Base-by-base conservation (phyloP, 352 stramenopile genomes). In the Phytophthora sojae region DNA sequence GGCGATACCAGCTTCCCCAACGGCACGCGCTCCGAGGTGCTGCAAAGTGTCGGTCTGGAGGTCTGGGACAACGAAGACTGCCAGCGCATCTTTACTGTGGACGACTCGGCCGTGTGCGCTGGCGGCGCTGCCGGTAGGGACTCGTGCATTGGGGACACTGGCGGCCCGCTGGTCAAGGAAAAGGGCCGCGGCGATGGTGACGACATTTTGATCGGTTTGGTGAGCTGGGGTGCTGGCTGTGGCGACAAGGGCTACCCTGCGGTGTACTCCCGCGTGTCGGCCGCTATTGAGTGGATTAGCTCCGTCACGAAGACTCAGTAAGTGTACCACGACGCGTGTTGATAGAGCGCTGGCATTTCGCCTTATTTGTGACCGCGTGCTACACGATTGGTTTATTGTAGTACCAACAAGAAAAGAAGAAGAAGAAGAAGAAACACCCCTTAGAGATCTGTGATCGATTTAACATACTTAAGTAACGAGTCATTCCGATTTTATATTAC, bases 251-350 rank as follows among this genome's bases (percentile, higher is more conserved):
- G 75, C n/a, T 74, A 73, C 14, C 84, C 84, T 3, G 70, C 74
- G 2, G 79, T 92, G 11, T 90, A 88, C 79, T 75, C 81, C 3
- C 77, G 80, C 17, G 79, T 92, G 49, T 81, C 82, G 1, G 45
- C 45, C 9, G 45, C 45, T 29, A 3, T 52, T 29, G 21, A 52
- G 1, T 52, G 45, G 45, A 52, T 52, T 19, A 52, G 26, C 45
- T 52, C 45, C 6, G 45, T 26, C 19, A 30, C 45, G 7, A 52
- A 52, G 45, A 29, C n/a, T 2, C n/a, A 25, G 8, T 52, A 52
- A 26, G n/a, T n/a, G 19, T 26, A 19, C 15, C 5, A 9, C 35
- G 15, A 42, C 11, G 4, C 15, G 35, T 42, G 35, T 42, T 15
- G 35, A 42, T 42, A 42, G 35, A 42, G 15, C 14, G 9, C 35